A percentile compares a stretch with the other conserved stretches of the same genome.
Conservation (phyloP, 73 alveolate genomes). For the Effrenium voratum region DNA sequence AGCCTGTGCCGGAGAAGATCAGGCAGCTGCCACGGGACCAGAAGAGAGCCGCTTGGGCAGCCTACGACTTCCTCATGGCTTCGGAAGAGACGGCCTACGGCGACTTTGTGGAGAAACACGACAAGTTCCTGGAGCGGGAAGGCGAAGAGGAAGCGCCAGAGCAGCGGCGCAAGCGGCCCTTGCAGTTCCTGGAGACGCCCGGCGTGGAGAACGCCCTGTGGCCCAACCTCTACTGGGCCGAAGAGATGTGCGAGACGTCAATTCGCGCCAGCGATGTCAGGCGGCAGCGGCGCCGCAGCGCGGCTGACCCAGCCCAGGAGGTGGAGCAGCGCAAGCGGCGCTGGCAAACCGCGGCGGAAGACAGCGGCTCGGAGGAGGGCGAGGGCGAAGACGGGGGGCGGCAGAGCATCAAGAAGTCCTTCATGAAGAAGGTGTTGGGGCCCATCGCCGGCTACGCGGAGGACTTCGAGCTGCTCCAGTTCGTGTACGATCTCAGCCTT, state of each 20-base stretch:
- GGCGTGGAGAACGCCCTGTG: not conserved
- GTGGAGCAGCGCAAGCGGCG: not conserved
- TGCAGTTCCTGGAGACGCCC: constrained; percentile 2
- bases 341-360: not conserved
- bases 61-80: too few relatives aligned
- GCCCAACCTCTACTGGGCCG: not conserved
- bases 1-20: too few relatives aligned
- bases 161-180: too few relatives aligned
- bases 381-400: not conserved
- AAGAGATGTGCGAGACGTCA: not conserved
- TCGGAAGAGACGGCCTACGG: too few relatives aligned
- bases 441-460: constrained; percentile 1
- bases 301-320: not conserved
- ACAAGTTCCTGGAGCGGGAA: too few relatives aligned
- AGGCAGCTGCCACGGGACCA: too few relatives aligned
- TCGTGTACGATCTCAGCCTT: constrained; percentile 9
- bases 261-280: not conserved
- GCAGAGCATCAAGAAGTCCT: not conserved
- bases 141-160: too few relatives aligned
- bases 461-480: not conserved
- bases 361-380: not conserved
- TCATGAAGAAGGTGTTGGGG: constrained; percentile 3
- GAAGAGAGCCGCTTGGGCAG: too few relatives aligned
- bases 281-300: not conserved
- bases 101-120: too few relatives aligned